phyloP scores from a whole-genome alignment of 176 grass and related monocot species.

The Ampelocalamus luodianensis region DNA sequence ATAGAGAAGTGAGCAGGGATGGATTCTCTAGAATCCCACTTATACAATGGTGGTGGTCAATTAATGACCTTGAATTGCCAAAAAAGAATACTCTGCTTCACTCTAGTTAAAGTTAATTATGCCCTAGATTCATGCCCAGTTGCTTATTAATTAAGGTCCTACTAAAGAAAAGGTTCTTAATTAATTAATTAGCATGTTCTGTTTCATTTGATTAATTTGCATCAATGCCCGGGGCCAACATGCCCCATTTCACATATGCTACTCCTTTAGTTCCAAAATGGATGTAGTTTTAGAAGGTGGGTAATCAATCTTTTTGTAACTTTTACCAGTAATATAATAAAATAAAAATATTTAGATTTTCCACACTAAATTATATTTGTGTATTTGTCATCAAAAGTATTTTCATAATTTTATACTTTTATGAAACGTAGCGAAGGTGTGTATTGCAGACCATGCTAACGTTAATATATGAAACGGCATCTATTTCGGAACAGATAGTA shows the following conservation, averaged over 20 bases:
- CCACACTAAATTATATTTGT: background rate
- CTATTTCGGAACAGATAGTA: background rate
- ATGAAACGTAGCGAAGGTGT: background rate
- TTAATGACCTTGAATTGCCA: constrained; percentile 19
- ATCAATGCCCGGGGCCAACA: constrained; percentile 11
- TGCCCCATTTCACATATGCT: background rate
- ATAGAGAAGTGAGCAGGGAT: constrained; percentile 28
- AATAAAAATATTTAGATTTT: background rate
- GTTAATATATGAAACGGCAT: background rate
- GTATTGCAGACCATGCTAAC: background rate
- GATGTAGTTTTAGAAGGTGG: background rate
- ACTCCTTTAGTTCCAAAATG: background rate
- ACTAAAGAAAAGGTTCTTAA: constrained; percentile 11
- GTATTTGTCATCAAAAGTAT: background rate
- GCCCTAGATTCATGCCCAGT: constrained; percentile 28
- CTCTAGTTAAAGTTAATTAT: constrained; percentile 35
- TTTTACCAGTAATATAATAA: background rate
- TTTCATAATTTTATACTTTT: background rate
- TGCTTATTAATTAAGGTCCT: constrained; percentile 36
- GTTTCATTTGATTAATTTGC: constrained; percentile 32
- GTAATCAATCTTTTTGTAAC: background rate
- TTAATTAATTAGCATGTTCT: background rate
- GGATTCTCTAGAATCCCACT: constrained; percentile 46
- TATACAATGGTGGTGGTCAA: constrained; percentile 34
- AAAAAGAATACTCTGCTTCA: constrained; percentile 31